Percentiles rank a stretch among this genome's conserved stretches.
phyloP scores from a whole-genome alignment of 768 basidiomycete species.

The Pulveroboletus sp. region DNA sequence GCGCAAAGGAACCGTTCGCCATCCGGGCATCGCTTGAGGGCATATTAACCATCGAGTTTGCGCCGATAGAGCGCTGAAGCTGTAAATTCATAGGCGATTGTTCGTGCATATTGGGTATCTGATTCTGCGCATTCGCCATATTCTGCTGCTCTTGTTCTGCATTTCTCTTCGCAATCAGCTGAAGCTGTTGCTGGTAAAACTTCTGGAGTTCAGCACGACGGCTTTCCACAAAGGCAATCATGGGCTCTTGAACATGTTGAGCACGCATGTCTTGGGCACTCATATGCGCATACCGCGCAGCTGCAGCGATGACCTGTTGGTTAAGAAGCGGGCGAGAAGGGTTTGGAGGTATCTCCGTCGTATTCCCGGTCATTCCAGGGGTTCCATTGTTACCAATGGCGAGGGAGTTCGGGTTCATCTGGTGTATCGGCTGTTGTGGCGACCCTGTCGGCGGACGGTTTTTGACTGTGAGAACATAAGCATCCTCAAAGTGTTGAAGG shows the following conservation, averaged over 20 bases:
- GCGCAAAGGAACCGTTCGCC: constrained; percentile 7
- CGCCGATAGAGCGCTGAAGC: constrained; percentile 16
- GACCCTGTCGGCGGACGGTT: constrained; percentile 14
- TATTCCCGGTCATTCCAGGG: constrained; percentile 10
- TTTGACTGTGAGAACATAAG: constrained; percentile 44
- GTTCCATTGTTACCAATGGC: constrained; percentile 8
- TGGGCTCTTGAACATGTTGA: constrained; percentile 44
- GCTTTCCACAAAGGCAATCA: constrained; percentile 57
- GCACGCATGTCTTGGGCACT: constrained; percentile 51
- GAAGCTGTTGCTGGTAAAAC: constrained; percentile 26
- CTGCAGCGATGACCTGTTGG: constrained; percentile 39
- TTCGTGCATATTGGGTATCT: constrained; percentile 20
- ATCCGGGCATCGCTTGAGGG: constrained; percentile 19
- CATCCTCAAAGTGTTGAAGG: constrained; percentile 53
- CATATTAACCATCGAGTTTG: constrained; percentile 10
- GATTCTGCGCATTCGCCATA: constrained; percentile 17
- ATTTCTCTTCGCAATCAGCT: constrained; percentile 17
- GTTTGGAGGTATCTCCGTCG: constrained; percentile 21
- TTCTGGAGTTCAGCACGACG: constrained; percentile 38
- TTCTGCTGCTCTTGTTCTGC: constrained; percentile 24
- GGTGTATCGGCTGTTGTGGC: constrained; percentile 14
- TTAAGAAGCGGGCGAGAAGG: constrained; percentile 5
- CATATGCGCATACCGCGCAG: constrained; percentile 47
- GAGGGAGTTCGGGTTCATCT: constrained; percentile 11
- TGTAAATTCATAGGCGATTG: constrained; percentile 11